Evolutionary conservation across 768 basidiomycete species (phyloP), one percentile per base, ranked within the genome.

Genomic region (Pleurotus citrinopileatus): DNA sequence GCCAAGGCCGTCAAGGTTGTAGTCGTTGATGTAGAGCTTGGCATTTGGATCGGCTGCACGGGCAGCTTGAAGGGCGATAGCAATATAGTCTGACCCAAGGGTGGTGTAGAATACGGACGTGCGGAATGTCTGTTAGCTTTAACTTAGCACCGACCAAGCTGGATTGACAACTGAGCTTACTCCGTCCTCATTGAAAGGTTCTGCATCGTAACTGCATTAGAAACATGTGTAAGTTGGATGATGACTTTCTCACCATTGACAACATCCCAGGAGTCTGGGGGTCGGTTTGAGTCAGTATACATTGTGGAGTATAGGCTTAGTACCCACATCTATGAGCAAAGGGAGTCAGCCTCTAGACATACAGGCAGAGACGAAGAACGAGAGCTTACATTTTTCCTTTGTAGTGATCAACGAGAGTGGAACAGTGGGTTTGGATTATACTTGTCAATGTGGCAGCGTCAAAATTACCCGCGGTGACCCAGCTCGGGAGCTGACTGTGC

Each of bases 161-260:
- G 10, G 27, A 20, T 13, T 10, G 19, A 15, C 8, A 20, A 26
- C 7, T 17, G 9, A 13, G 17, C 48, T 50, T 50, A 50, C 48
- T 36, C 84, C 83, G 58, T 84, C 73, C 27, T 84, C 83, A 58
- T 83, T 80, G 69, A 84, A 81, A 8, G 79, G 74, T 63, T 83
- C 74, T 75, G 53, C 20, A 25, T 23, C 15, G 20, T 29, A 15
- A 38, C 62, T 63, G 51, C 36, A 29, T n/a, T 28, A 28, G 20
- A 0, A n/a, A 19, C n/a, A 29, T 29, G 2, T 20, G 44, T 25
- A 20, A 10, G 25, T 6, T 43, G 3, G 13, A 22, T 26, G n/a
- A 36, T 27, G 48, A 25, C 25, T 8, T 25, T 40, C 60, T 1
- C 28, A 70, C 71, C 81, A 50, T 82, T 83, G 51, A 82, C 66